These are phyloP conservation scores for Pythium brachiatum DNA, from an alignment of 352 stramenopile species.

Conservation along the genomic window DNA sequence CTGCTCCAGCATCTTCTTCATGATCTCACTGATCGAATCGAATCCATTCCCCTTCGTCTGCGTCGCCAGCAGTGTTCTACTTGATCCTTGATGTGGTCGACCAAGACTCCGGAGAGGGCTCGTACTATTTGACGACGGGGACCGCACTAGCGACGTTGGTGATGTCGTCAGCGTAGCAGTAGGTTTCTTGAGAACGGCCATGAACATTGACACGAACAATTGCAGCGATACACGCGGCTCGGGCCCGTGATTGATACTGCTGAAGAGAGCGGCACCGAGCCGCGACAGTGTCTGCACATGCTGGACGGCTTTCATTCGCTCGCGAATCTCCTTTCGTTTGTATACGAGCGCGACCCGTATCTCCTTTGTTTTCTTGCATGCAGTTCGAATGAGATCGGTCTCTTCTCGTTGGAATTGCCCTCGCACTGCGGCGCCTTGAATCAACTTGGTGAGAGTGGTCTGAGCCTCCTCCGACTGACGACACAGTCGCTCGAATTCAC, in stretches of 20 bases:
- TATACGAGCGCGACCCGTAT: slow-evolving; percentile 16
- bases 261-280: slow-evolving; percentile 42
- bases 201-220: slow-evolving; percentile 31
- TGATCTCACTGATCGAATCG: slow-evolving; percentile 17
- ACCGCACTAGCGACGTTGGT: not conserved
- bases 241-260: slow-evolving; percentile 30
- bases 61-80: not conserved
- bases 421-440: slow-evolving; percentile 39
- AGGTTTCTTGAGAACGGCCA: slow-evolving; percentile 19
- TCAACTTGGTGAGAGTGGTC: slow-evolving; percentile 33
- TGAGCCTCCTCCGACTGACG: slow-evolving; percentile 23
- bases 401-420: slow-evolving; percentile 47
- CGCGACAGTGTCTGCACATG: slow-evolving; percentile 26
- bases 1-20: slow-evolving; percentile 23
- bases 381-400: slow-evolving; percentile 32
- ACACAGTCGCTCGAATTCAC: slow-evolving; percentile 26
- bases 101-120: not conserved
- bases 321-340: slow-evolving; percentile 18
- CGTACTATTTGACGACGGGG: not conserved
- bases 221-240: slow-evolving; percentile 6
- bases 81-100: slow-evolving; percentile 3
- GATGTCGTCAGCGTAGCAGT: not conserved
- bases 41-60: slow-evolving; percentile 8
- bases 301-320: slow-evolving; percentile 15
- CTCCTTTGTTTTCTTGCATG: slow-evolving; percentile 29